Base-by-base conservation (phyloP, 2,329 filamentous ascomycete species). In the Aspergillus floridensis region DNA sequence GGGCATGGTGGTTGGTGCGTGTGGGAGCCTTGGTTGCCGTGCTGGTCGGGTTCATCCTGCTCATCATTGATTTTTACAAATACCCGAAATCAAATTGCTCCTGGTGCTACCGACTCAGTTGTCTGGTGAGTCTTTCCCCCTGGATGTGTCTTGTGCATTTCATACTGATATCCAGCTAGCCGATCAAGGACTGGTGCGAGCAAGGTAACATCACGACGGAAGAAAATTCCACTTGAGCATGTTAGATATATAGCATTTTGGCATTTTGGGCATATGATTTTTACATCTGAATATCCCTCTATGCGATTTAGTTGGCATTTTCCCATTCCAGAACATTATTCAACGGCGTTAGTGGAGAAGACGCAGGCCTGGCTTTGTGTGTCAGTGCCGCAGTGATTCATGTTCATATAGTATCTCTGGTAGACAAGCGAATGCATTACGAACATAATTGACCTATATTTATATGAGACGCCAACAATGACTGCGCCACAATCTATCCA, bases 51-150 rank as follows among this genome's bases (percentile, higher is more conserved):
- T 97, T 98, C 73, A 90, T 96, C 62, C 79, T 97, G 49, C 80
- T 99, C 56, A 76, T 98, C 61, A 87, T 92, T 72, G 95, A 97
- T 78, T 99, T 99, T 74, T 98, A 98, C 77, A 85, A 85, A 63
- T 88, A 88, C 74, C 84, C 85, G 60, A 68, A 71, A 41, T 86
- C 86, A 52, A 87, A 84, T 31, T 99, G 95, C 75, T 81, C 78
- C 11, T 99, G 95, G 95, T 99, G 95, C 82, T 95, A 96, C 80
- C 95, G 96, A 71, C 77, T 99, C 68, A 96, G 90, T 74, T 99
- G 95, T 72, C 78, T 99, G 78, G 91, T 95, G 80, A 85, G 91
- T 88, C 19, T 16, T 59, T 50, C 49, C 21, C 47, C 11, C 29
- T 54, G 3, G 26, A 8, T 29, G 38, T 22, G 10, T 19, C 14